phyloP scores from a whole-genome alignment of 176 grass and related monocot genomes.

The Aechmea fasciata region DNA sequence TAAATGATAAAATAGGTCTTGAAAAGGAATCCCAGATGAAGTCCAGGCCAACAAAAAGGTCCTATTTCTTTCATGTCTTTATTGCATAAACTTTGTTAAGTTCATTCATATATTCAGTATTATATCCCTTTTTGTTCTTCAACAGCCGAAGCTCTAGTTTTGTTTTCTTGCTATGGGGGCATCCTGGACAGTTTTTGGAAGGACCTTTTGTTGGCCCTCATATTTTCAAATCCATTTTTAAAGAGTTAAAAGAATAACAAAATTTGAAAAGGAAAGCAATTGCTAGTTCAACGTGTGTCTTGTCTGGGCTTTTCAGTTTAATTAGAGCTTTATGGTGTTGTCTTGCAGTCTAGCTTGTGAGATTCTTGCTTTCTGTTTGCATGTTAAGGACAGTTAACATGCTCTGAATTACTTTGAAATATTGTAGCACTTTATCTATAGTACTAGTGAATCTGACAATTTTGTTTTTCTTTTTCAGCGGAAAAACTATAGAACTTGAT shows the following conservation, averaged over 20 bases:
- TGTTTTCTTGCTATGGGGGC: too few species aligned
- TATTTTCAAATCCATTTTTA: not conserved
- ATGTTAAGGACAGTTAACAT: not conserved
- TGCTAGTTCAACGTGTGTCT: too few species aligned
- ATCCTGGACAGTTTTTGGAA: too few species aligned
- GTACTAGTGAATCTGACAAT: not conserved
- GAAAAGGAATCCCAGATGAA: conserved; percentile 96
- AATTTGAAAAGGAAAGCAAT: too few species aligned
- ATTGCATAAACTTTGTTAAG: not conserved
- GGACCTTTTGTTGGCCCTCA: not conserved
- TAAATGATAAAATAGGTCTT: conserved; percentile 99
- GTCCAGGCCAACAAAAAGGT: conserved; percentile 96
- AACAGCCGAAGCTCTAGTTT: not conserved
- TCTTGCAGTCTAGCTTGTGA: not conserved
- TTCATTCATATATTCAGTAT: not conserved
- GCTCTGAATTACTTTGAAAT: not conserved
- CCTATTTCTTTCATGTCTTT: not conserved
- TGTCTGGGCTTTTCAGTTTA: too few species aligned
- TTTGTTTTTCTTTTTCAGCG: conserved; percentile 37
- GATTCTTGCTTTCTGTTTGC: not conserved
- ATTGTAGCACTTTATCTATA: not conserved
- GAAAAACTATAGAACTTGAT: conserved; percentile 98
- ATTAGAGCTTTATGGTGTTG: too few species aligned
- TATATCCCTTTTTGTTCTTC: not conserved
- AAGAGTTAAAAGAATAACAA: too few species aligned